These are phyloP conservation scores for Grammothele lineata DNA, from an alignment of 768 basidiomycete species.

Conservation along the genomic window DNA sequence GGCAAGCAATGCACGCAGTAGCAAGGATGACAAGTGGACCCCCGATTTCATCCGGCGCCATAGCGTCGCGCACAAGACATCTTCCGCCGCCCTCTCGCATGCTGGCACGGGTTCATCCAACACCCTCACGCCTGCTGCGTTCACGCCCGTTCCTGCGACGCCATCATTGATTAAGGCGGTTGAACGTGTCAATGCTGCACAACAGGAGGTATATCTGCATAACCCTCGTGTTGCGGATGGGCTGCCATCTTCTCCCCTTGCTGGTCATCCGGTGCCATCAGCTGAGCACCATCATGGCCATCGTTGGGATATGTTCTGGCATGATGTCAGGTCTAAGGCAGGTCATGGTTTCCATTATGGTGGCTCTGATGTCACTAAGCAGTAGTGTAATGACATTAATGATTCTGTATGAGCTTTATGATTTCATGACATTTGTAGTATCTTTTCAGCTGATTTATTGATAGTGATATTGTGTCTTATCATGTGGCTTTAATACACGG, in stretches of 20 bases:
- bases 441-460: slow-evolving; percentile 6
- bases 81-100: slow-evolving; percentile 22
- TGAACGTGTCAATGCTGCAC: slow-evolving; percentile 55
- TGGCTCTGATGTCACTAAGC: neutral
- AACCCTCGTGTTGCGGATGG: slow-evolving; percentile 7
- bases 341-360: slow-evolving; percentile 14
- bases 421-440: neutral
- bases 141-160: slow-evolving; percentile 51
- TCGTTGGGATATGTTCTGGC: slow-evolving; percentile 45
- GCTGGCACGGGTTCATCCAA: slow-evolving; percentile 10
- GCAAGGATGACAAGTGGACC: slow-evolving; percentile 35
- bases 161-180: slow-evolving; percentile 61
- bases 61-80: slow-evolving; percentile 14
- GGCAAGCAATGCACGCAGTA: neutral
- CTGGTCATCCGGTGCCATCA: neutral
- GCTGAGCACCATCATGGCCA: slow-evolving; percentile 12
- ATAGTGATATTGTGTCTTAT: slow-evolving; percentile 13
- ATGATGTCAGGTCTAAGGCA: slow-evolving; percentile 35
- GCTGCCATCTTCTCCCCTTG: slow-evolving; percentile 2
- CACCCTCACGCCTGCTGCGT: slow-evolving; percentile 16
- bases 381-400: slow-evolving; percentile 7
- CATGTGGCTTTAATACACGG: too few species aligned
- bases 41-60: slow-evolving; percentile 48
- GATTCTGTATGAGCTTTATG: slow-evolving; percentile 3
- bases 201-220: slow-evolving; percentile 44